A percentile compares a stretch with the other conserved stretches of the same genome.
phyloP scores from a whole-genome alignment of 1,284 basidiomycete species.

The Cutaneotrichosporon mucoides region DNA sequence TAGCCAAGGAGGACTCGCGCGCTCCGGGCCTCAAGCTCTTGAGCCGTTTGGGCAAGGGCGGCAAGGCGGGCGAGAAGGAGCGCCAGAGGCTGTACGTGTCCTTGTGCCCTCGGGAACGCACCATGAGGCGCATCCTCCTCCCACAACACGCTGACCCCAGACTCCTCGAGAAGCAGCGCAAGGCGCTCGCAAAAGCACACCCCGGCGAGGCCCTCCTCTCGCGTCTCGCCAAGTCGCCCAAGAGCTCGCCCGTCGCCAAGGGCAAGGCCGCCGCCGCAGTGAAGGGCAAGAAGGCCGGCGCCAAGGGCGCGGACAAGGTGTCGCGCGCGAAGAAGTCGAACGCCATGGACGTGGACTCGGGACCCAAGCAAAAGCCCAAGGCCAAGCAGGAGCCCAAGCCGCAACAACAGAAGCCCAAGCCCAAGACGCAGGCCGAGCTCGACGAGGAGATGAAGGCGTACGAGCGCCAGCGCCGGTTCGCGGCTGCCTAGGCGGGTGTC shows the following conservation, averaged over 20 bases:
- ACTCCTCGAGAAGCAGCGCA: conserved; percentile 37
- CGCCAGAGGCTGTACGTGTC: conserved; percentile 35
- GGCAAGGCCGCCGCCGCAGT: conserved; percentile 3
- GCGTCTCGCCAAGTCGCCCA: conserved; percentile 26
- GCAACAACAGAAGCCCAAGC: conserved; percentile 18
- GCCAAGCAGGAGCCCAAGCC: conserved; percentile 10
- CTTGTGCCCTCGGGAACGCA: too few relatives aligned
- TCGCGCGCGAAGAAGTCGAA: conserved; percentile 27
- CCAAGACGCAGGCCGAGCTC: conserved; percentile 41
- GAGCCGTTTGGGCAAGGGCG: conserved; percentile 28
- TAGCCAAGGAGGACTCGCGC: neutral
- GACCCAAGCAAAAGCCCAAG: conserved; percentile 13
- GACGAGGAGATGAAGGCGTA: conserved; percentile 45
- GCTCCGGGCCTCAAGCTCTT: conserved; percentile 33
- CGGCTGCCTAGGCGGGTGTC: conserved; percentile 12
- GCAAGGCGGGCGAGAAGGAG: conserved; percentile 25
- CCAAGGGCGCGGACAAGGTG: conserved; percentile 26
- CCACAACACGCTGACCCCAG: conserved; percentile 17
- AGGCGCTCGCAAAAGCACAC: conserved; percentile 25
- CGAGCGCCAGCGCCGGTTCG: conserved; percentile 38
- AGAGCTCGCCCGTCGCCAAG: conserved; percentile 18
- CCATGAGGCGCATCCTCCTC: too few relatives aligned
- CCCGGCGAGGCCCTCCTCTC: conserved; percentile 34
- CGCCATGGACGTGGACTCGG: conserved; percentile 25
- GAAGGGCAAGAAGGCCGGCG: neutral